phyloP scores from a whole-genome alignment of 345 rosid genomes.

The Carallia pectinifolia region DNA sequence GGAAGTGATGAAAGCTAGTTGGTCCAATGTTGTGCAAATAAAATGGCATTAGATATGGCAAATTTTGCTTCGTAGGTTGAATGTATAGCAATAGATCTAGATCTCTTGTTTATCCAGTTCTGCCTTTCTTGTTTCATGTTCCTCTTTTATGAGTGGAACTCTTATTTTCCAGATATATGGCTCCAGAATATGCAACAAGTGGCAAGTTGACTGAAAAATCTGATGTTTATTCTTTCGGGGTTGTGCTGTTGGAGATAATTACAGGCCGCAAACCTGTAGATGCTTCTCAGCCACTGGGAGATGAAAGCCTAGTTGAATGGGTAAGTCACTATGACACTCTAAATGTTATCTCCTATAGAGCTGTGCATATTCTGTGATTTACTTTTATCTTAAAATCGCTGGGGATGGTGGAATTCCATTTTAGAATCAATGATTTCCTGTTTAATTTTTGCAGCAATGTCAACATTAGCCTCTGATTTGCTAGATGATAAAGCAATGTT shows the following conservation, averaged over 20 bases:
- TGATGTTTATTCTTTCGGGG: slow-evolving; percentile 94
- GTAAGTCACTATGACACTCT: slow-evolving; percentile 33
- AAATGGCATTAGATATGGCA: no score
- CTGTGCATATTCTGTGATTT: slow-evolving; percentile 1
- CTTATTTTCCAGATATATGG: slow-evolving; percentile 73
- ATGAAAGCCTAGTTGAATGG: slow-evolving; percentile 99
- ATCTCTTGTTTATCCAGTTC: not conserved
- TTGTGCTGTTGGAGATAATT: slow-evolving; percentile 89
- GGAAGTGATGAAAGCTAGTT: not conserved
- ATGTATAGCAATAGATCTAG: not conserved
- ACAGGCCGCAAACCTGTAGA: slow-evolving; percentile 98
- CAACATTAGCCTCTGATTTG: no score
- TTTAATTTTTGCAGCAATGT: no score
- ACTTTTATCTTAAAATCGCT: not conserved
- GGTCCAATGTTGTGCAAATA: no score
- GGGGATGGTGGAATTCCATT: not conserved
- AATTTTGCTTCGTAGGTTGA: no score
- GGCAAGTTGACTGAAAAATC: slow-evolving; percentile 96
- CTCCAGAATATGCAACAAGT: slow-evolving; percentile 96
- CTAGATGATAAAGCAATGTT: no score
- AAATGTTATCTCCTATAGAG: not conserved
- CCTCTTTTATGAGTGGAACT: slow-evolving; percentile 19
- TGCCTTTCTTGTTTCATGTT: no score
- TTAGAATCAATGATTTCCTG: no score
- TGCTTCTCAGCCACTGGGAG: slow-evolving; percentile 86